Percentiles rank a stretch among this genome's conserved stretches.
These are phyloP conservation scores for Cryptococcus sp. DNA, from an alignment of 1,284 basidiomycete genomes.

Conservation along the genomic window DNA sequence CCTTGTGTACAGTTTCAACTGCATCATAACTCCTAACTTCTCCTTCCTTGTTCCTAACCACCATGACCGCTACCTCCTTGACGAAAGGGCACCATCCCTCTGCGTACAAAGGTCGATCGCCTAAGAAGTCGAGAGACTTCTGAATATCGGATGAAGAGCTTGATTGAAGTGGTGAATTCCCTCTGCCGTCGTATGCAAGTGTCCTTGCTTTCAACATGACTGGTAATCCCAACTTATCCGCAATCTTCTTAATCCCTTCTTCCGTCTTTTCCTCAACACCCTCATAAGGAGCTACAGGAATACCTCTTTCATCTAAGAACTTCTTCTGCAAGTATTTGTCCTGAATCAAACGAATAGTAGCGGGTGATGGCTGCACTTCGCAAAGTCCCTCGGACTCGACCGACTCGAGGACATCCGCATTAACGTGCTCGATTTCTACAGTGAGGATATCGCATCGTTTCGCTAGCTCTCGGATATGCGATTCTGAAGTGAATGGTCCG, in stretches of 20 bases:
- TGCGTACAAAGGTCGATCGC: slow-evolving; percentile 69
- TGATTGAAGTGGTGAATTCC: slow-evolving; percentile 74
- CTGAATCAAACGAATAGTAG: slow-evolving; percentile 84
- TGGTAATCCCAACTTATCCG: slow-evolving; percentile 67
- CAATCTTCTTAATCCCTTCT: slow-evolving; percentile 59
- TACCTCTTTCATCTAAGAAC: slow-evolving; percentile 59
- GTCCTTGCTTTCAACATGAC: slow-evolving; percentile 96
- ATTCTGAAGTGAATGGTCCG: slow-evolving; percentile 80
- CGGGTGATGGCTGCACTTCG: slow-evolving; percentile 77
- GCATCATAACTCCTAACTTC: slow-evolving; percentile 80
- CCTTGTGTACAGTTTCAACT: slow-evolving; percentile 93
- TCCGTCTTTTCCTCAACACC: slow-evolving; percentile 49
- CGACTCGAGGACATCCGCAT: slow-evolving; percentile 69
- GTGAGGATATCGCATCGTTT: slow-evolving; percentile 82
- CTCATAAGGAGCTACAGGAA: slow-evolving; percentile 72
- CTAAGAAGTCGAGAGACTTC: slow-evolving; percentile 64
- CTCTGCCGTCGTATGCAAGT: slow-evolving; percentile 92
- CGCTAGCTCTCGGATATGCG: slow-evolving; percentile 77
- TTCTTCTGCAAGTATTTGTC: slow-evolving; percentile 91
- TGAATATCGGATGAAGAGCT: slow-evolving; percentile 53
- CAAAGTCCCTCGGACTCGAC: slow-evolving; percentile 57
- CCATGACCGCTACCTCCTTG: slow-evolving; percentile 95
- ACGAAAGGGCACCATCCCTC: slow-evolving; percentile 90
- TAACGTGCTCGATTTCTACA: slow-evolving; percentile 96
- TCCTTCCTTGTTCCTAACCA: slow-evolving; percentile 74